Percentiles rank a stretch among this genome's conserved stretches.
Evolutionary conservation across 1,284 basidiomycete species (phyloP).

Genomic region (Garcileccinum viscosum): DNA sequence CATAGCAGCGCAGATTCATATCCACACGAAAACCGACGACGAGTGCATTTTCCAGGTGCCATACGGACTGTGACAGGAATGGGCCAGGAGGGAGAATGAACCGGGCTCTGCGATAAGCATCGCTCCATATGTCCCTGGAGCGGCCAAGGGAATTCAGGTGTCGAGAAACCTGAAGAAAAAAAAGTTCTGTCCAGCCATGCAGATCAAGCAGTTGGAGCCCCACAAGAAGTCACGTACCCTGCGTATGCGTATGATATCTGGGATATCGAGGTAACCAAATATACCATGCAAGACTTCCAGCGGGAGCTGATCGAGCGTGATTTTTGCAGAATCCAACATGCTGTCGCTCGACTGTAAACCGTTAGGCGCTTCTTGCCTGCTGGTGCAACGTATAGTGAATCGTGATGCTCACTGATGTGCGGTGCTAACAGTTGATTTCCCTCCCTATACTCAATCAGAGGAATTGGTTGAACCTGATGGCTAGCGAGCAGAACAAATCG

Average conservation of each 20-base stretch:
- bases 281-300: neutral
- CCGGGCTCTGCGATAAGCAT: conserved; percentile 16
- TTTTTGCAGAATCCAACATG: neutral
- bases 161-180: conserved; percentile 21
- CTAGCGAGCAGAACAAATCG: neutral
- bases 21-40: conserved; percentile 15
- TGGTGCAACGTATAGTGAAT: too few species aligned
- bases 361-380: neutral
- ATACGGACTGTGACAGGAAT: conserved; percentile 19
- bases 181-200: neutral
- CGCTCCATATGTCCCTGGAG: conserved; percentile 21
- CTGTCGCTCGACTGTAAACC: neutral
- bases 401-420: too few species aligned
- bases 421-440: too few species aligned
- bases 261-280: neutral
- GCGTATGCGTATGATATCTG: neutral
- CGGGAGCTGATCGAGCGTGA: neutral
- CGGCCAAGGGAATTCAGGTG: conserved; percentile 11
- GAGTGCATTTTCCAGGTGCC: conserved; percentile 22
- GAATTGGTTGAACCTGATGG: neutral
- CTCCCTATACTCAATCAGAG: too few species aligned
- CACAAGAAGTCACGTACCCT: neutral
- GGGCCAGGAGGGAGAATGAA: conserved; percentile 30
- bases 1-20: conserved; percentile 9
- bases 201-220: too few species aligned